Evolutionary conservation across 352 stramenopile genomes (phyloP).

Genomic region (Phytophthora vignae): DNA sequence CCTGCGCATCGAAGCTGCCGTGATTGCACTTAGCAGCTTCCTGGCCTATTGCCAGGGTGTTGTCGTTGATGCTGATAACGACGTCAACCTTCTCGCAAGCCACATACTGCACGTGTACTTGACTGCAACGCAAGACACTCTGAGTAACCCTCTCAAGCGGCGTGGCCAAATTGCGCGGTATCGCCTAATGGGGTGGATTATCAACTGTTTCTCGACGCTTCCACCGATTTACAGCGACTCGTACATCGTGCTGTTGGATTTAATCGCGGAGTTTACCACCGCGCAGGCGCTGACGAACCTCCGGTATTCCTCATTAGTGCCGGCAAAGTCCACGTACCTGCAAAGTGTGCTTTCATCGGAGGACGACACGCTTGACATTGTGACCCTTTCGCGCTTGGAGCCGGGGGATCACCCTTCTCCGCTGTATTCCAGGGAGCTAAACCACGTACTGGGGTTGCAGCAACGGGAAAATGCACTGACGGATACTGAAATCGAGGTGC

Average conservation of each 20-base stretch:
- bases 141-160: constrained; percentile 83
- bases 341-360: constrained; percentile 58
- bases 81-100: constrained; percentile 64
- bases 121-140: constrained; percentile 57
- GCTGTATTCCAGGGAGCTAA: constrained; percentile 81
- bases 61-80: constrained; percentile 40
- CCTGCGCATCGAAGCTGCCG: constrained; percentile 82
- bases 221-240: constrained; percentile 85
- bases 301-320: constrained; percentile 59
- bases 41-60: constrained; percentile 47
- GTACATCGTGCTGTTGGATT: constrained; percentile 79
- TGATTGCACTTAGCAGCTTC: constrained; percentile 76
- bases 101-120: constrained; percentile 82
- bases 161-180: constrained; percentile 83
- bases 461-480: constrained; percentile 79
- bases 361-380: constrained; percentile 72
- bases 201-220: constrained; percentile 80
- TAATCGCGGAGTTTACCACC: constrained; percentile 83
- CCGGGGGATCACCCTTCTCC: constrained; percentile 67
- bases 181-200: constrained; percentile 77
- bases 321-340: constrained; percentile 73
- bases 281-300: constrained; percentile 82
- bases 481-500: constrained; percentile 84
- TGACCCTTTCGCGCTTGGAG: constrained; percentile 61
- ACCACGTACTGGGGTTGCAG: constrained; percentile 75